Evolutionary conservation across 345 rosid genomes (phyloP), one percentile per base, ranked within the genome.

Genomic region (Citrus sp.): DNA sequence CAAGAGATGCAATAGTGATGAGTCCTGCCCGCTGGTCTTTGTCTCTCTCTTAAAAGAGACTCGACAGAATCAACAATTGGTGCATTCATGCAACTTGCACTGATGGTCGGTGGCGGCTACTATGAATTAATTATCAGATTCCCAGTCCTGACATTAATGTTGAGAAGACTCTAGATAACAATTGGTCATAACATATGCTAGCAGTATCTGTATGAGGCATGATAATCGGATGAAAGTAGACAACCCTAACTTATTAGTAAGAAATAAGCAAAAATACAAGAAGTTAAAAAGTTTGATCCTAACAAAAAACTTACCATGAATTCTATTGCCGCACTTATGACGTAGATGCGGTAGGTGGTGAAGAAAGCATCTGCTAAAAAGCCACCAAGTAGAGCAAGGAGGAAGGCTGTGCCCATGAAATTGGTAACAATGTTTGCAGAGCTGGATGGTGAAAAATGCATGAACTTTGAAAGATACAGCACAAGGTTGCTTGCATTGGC

Each of bases 401-500:
- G 87, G 83, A 93, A 95, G 61, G 95, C 89, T 8, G 97, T 92
- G 77, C 98, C 98, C 95, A 93, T 95, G 86, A 93, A 95, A 80
- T 90, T 85, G 73, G 98, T 95, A 38, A 95, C 98, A 5, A 86
- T 82, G 79, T 91, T 92, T 79, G 98, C 98, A 1, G 98, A 87
- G 79, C 77, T 88, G 2, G 98, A 91, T 25, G 93, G 97, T n/a
- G 98, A 87, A 84, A 88, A 93, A 73, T 85, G 86, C 96, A 94
- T 91, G 80, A 89, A 88, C 70, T 81, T 91, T 7, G 93, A 83
- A 38, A 91, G 83, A 84, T 94, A 95, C 28, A 93, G 84, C 79
- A 95, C 98, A 67, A 93, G 92, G 84, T 95, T 95, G 87, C 98
- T 95, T 55, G 98, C 98, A 86, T 88, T 91, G 35, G 97, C 95